phyloP scores from a whole-genome alignment of 768 basidiomycete species.

The Mycena kentingensis region DNA sequence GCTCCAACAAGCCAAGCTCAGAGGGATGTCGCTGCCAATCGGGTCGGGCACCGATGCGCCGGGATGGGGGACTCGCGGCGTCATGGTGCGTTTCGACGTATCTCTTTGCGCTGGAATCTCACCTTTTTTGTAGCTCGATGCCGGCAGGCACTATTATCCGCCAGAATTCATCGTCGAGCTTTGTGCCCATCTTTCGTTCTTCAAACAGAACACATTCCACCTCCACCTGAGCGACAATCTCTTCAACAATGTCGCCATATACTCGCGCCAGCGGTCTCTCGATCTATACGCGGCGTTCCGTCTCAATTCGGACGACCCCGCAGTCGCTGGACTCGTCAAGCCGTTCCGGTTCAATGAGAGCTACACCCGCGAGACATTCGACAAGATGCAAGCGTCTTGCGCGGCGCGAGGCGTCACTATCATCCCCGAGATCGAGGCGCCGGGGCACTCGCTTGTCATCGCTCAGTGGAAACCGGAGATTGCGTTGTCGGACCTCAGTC shows the following conservation, averaged over 20 bases:
- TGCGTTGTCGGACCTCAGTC: conserved; percentile 19
- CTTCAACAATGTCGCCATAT: conserved; percentile 16
- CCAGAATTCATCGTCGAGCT: conserved; percentile 17
- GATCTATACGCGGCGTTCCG: conserved; percentile 25
- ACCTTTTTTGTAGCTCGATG: conserved; percentile 11
- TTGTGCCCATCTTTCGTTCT: conserved; percentile 23
- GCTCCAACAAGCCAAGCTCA: conserved; percentile 19
- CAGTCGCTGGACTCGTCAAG: conserved; percentile 17
- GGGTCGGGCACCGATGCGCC: conserved; percentile 21
- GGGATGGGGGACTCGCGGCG: conserved; percentile 21
- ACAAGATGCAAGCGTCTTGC: conserved; percentile 14
- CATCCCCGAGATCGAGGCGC: conserved; percentile 19
- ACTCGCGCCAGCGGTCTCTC: conserved; percentile 15
- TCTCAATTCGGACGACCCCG: conserved; percentile 21
- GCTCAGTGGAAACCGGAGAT: conserved; percentile 22
- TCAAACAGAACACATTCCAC: conserved; percentile 26
- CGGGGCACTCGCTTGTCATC: conserved; percentile 20
- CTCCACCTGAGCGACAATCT: conserved; percentile 26
- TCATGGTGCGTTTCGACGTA: conserved; percentile 19
- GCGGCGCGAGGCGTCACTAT: conserved; percentile 21
- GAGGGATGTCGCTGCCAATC: conserved; percentile 5
- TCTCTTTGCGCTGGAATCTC: neutral
- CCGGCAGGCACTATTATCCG: conserved; percentile 19
- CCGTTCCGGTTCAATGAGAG: conserved; percentile 20
- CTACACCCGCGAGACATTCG: conserved; percentile 20